These are phyloP conservation scores for Cadophora malorum DNA, from an alignment of 2,329 filamentous ascomycete genomes.

Conservation along the genomic window DNA sequence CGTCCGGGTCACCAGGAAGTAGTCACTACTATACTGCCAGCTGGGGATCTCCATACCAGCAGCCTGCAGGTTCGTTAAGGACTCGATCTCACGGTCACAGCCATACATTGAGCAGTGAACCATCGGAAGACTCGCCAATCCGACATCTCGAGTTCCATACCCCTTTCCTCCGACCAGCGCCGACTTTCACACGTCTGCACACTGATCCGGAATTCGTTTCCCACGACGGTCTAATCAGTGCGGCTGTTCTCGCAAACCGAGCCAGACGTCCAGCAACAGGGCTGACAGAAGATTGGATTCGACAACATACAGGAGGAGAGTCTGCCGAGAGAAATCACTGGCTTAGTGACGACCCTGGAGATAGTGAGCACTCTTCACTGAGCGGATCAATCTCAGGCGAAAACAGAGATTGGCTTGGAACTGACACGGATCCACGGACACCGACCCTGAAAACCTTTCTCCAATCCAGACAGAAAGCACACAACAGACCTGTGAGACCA, in stretches of 20 bases:
- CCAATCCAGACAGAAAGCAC: constrained; percentile 33
- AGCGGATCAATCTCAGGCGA: constrained; percentile 66
- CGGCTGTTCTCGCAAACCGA: constrained; percentile 68
- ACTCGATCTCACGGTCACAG: constrained; percentile 46
- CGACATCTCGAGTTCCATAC: constrained; percentile 68
- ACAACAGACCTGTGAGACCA: constrained; percentile 33
- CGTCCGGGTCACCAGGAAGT: constrained; percentile 48
- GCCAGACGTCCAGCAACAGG: constrained; percentile 64
- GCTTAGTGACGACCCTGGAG: constrained; percentile 79
- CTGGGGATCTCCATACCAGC: constrained; percentile 91
- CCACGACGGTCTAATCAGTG: constrained; percentile 47
- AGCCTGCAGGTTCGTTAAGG: constrained; percentile 57
- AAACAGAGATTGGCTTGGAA: constrained; percentile 55
- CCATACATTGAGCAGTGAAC: constrained; percentile 63
- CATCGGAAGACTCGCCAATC: constrained; percentile 65
- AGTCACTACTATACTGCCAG: constrained; percentile 71
- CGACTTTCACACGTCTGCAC: constrained; percentile 49
- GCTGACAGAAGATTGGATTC: constrained; percentile 85
- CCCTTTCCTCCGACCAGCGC: constrained; percentile 65
- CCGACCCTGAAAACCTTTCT: constrained; percentile 44
- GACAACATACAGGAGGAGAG: constrained; percentile 77
- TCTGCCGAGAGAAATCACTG: constrained; percentile 77
- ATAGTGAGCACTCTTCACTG: constrained; percentile 78
- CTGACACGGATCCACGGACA: constrained; percentile 48
- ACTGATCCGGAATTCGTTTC: constrained; percentile 48